phyloP scores from a whole-genome alignment of 176 grass and related monocot species.

The Paspalum vaginatum region DNA sequence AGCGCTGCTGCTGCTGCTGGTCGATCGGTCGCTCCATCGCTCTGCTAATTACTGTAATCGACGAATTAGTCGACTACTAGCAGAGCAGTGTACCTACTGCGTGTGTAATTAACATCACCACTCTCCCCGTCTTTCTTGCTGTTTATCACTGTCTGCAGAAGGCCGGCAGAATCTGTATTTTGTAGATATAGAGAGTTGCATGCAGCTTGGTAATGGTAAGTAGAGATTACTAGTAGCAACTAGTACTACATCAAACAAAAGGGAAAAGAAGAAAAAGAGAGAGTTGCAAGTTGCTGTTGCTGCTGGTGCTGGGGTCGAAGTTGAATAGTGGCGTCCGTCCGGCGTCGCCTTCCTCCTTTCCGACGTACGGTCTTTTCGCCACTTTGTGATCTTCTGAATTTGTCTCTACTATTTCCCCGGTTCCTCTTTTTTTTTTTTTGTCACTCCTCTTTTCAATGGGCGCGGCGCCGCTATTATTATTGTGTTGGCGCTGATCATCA shows the following conservation, averaged over 20 bases:
- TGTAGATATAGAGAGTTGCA: background rate
- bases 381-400: slow-evolving; percentile 20
- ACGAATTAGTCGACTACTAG: background rate
- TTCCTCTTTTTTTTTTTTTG: background rate
- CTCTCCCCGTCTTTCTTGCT: background rate
- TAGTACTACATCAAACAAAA: background rate
- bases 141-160: background rate
- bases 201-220: slow-evolving; percentile 9
- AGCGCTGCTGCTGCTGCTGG: background rate
- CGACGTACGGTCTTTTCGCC: slow-evolving; percentile 4
- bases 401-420: background rate
- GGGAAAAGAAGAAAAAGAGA: background rate
- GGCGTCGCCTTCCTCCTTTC: background rate
- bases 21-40: background rate
- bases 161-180: background rate
- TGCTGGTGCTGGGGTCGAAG: no score
- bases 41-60: background rate
- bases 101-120: slow-evolving; percentile 37
- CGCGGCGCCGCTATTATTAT: no score
- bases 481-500: no score
- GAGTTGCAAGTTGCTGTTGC: slow-evolving; percentile 15
- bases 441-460: no score
- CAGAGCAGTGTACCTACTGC: background rate
- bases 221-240: no score
- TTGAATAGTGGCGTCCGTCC: background rate